Base-by-base conservation (phyloP, 805 yeast species). In the Helenozyma baotianmanensis region DNA sequence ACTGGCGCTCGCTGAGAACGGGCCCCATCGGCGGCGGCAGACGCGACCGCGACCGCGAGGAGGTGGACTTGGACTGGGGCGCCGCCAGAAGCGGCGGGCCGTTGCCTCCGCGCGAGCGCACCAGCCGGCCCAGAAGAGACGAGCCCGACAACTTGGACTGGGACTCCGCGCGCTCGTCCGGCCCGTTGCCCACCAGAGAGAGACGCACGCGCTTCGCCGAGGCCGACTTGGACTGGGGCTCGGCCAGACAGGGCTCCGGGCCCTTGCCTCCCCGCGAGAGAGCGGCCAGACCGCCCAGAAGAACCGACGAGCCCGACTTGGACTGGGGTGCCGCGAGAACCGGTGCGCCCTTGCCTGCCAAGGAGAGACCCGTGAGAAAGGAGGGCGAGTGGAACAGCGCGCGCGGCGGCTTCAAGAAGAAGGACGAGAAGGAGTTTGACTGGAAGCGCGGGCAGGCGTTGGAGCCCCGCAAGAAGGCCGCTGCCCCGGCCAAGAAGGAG, bases 61-160 rank as follows among this genome's bases (percentile, higher is more conserved):
- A 70, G 48, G 75, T 76, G 29, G 75, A 76, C 21, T 59, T 78
- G 33, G 86, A 82, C 57, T 79, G 86, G 78, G 63, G 70, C 33
- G 41, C 66, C 8, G 76, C 70, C 28, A 63, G 77, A 52, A 36
- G 50, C 15, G 62, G 64, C 21, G 65, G 47, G 31, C 48, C 51
- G 9, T 53, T 56, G 35, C 64, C 64, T 30, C 54, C 66, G 27
- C 57, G 66, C 50, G 42, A 36, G 19, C 32, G 47, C 32, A n/a
- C n/a, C n/a, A n/a, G n/a, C n/a, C 33, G 43, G 29, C 62, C 64
- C 27, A 54, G 52, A 44, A 51, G 64, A 38, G 62, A 65, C 33
- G 69, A 66, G 45, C 56, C 67, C 19, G 69, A 64, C 21, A 54
- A 69, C 23, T 68, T 62, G 43, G 39, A 39, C 40, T 65, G 72